Base-by-base conservation (phyloP, 2,329 filamentous ascomycete species). In the Apiospora kogelbergensis region DNA sequence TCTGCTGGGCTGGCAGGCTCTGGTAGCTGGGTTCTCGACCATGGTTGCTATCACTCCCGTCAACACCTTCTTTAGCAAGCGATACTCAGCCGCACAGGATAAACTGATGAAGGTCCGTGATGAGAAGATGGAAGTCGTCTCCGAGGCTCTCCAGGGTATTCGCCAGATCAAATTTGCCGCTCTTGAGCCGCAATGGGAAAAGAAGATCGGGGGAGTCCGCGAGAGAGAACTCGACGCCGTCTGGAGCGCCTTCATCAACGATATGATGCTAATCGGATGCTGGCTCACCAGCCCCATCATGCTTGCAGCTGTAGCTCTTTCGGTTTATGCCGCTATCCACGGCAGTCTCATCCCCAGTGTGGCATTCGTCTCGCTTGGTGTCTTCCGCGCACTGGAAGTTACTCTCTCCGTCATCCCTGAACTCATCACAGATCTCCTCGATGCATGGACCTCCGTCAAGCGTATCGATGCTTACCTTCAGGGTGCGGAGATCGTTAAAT, bases 161-260 rank as follows among this genome's bases (percentile, higher is more conserved):
- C 88, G 92, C 1, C 93, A 96, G 78, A 93, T 96, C 81, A 96
- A 96, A 75, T 94, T 95, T 73, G 92, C 92, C 0, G 93, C 93
- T 0, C 80, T 94, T 1, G 93, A 95, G 78, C 81, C 83, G 24
- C 88, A 92, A 73, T 95, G 93, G 93, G 89, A 94, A 77, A 83
- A 85, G 20, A 91, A 90, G 70, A 92, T 96, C 76, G 79, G 85
- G 71, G 78, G 85, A 71, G 87, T 90, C 9, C 85, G 93, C 74
- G 86, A 90, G 57, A 86, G 85, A 63, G 93, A 95, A 76, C 84
- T 95, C 11, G 79, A 80, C 6, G 88, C 88, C 26, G 85, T 93
- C 44, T 93, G 91, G 88, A 84, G 82, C 46, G 86, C 89, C 1
- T 94, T 93, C 74, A 75, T 85, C 63, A 86, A 85, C 53, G 91